These are phyloP conservation scores for Fusarium robinianum DNA, from an alignment of 2,329 filamentous ascomycete species.

Conservation along the genomic window DNA sequence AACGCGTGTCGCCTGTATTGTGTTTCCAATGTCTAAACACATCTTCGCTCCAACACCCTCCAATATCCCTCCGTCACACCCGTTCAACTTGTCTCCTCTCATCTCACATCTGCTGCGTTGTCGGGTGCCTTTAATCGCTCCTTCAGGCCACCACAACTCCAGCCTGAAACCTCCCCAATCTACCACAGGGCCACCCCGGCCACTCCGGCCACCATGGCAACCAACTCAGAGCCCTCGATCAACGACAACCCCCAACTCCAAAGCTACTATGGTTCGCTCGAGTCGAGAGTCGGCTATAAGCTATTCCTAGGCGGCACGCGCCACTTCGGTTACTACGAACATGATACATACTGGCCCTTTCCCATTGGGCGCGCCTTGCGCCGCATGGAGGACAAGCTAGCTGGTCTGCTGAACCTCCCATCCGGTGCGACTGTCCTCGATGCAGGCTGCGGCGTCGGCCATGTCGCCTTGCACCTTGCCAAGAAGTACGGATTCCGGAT, in stretches of 20 bases:
- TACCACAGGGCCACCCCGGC: not conserved
- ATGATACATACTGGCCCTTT: conserved; percentile 52
- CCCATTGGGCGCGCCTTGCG: conserved; percentile 49
- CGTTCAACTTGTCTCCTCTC: too few relatives aligned
- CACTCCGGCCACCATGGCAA: not conserved
- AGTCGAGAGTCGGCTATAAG: conserved; percentile 49
- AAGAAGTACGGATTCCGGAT: conserved; percentile 45
- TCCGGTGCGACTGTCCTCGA: conserved; percentile 51
- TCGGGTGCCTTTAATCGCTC: too few relatives aligned
- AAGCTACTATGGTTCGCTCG: conserved; percentile 51
- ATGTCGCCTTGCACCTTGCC: conserved; percentile 55
- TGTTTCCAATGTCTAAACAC: too few relatives aligned
- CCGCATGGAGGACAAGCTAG: conserved; percentile 56
- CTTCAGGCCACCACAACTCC: conserved; percentile 24
- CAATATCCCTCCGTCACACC: too few relatives aligned
- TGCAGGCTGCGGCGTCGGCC: conserved; percentile 54
- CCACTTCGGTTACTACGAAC: conserved; percentile 55
- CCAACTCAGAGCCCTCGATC: conserved; percentile 38
- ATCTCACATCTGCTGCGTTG: too few relatives aligned
- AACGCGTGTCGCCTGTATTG: conserved; percentile 30
- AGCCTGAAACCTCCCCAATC: not conserved
- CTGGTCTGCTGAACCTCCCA: conserved; percentile 43
- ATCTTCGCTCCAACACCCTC: too few relatives aligned
- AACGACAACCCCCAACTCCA: conserved; percentile 47
- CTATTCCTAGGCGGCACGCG: conserved; percentile 52